Percentiles rank a stretch among this genome's conserved stretches.
These are phyloP conservation scores for Parasitella parasitica DNA, from an alignment of 371 early-diverging fungal genomes.

Conservation along the genomic window DNA sequence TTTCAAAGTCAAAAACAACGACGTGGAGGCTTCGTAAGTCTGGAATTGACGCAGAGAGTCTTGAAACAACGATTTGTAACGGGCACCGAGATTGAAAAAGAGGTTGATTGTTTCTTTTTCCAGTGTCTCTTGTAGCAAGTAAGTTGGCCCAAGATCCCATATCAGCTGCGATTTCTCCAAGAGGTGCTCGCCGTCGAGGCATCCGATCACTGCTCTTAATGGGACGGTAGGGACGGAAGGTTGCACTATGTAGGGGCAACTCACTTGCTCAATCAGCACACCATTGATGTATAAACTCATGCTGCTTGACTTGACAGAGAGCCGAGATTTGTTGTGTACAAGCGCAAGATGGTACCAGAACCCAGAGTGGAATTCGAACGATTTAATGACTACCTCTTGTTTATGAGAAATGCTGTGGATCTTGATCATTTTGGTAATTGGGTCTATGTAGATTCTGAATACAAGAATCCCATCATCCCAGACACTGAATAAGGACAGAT, in stretches of 20 bases:
- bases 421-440: slow-evolving; percentile 46
- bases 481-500: slow-evolving; percentile 53
- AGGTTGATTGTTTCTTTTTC: slow-evolving; percentile 61
- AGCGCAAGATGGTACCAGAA: slow-evolving; percentile 74
- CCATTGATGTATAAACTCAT: slow-evolving; percentile 70
- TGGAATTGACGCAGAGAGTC: slow-evolving; percentile 69
- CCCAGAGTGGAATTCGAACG: slow-evolving; percentile 56
- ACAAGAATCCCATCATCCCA: slow-evolving; percentile 52
- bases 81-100: slow-evolving; percentile 64
- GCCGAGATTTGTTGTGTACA: slow-evolving; percentile 65
- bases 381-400: slow-evolving; percentile 47
- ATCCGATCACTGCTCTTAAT: slow-evolving; percentile 43
- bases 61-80: slow-evolving; percentile 68
- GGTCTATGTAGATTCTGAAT: slow-evolving; percentile 46
- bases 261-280: slow-evolving; percentile 52
- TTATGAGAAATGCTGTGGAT: slow-evolving; percentile 53
- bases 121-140: slow-evolving; percentile 60
- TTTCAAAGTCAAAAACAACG: slow-evolving; percentile 55
- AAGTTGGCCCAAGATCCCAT: slow-evolving; percentile 72
- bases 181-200: slow-evolving; percentile 27
- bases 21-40: slow-evolving; percentile 65
- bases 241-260: slow-evolving; percentile 59
- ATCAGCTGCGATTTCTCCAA: slow-evolving; percentile 29
- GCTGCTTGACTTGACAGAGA: slow-evolving; percentile 53
- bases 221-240: slow-evolving; percentile 35